phyloP scores from a whole-genome alignment of 2,329 filamentous ascomycete species.

The Stagonosporopsis chrysanthemi region DNA sequence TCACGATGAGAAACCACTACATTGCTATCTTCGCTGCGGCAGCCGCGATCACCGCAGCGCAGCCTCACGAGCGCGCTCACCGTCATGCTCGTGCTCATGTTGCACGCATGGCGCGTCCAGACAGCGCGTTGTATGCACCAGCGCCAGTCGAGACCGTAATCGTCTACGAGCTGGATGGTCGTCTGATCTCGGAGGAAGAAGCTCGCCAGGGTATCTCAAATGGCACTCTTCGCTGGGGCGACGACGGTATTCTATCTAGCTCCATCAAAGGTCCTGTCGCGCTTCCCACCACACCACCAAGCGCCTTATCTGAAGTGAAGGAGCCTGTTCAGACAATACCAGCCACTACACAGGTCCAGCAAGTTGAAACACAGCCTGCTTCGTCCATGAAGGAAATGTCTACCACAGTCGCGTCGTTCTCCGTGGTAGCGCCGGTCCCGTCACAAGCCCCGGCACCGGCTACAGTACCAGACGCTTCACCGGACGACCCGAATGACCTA shows the following conservation, averaged over 20 bases:
- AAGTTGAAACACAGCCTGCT: conserved; percentile 3
- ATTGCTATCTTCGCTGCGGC: conserved; percentile 50
- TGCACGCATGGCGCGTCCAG: conserved; percentile 58
- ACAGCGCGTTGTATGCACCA: conserved; percentile 58
- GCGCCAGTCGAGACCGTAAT: conserved; percentile 69
- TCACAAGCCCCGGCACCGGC: conserved; percentile 12
- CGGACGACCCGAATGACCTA: conserved; percentile 26
- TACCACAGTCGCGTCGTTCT: conserved; percentile 33
- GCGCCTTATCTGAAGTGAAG: conserved; percentile 7
- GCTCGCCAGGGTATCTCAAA: conserved; percentile 75
- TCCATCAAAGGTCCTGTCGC: conserved; percentile 24
- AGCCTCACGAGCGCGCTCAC: conserved; percentile 65
- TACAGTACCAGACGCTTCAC: conserved; percentile 17
- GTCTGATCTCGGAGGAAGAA: conserved; percentile 66
- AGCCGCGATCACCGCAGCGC: conserved; percentile 61
- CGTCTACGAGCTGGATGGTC: conserved; percentile 74
- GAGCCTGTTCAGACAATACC: conserved; percentile 10
- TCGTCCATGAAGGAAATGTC: conserved; percentile 13
- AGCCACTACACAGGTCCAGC: conserved; percentile 6
- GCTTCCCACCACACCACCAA: conserved; percentile 29
- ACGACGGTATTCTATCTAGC: conserved; percentile 62
- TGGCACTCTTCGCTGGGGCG: conserved; percentile 70
- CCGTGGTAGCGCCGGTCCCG: conserved; percentile 29
- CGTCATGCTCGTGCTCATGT: conserved; percentile 56
- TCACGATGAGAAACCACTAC: conserved; percentile 47